A percentile compares a stretch with the other conserved stretches of the same genome.
These are phyloP conservation scores for Hyaloscypha finlandica DNA, from an alignment of 495 filamentous ascomycete genomes.

Conservation along the genomic window DNA sequence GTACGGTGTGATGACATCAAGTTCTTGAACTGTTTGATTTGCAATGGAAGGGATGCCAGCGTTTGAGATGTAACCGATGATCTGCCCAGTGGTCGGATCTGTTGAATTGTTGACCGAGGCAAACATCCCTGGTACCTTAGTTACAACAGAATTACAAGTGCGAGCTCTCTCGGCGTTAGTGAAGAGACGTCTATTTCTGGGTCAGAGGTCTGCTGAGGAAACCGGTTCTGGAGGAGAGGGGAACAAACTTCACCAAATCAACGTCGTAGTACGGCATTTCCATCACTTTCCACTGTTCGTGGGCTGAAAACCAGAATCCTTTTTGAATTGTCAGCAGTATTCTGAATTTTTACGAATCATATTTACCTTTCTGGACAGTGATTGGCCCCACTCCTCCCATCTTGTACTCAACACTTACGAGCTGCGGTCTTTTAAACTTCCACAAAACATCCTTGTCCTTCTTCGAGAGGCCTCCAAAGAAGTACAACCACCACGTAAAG, in stretches of 20 bases:
- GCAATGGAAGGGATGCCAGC: constrained; percentile 38
- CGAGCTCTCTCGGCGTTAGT: constrained; percentile 39
- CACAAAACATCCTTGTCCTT: constrained; percentile 35
- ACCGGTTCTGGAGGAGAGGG: background rate
- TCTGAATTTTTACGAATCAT: background rate
- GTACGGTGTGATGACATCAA: constrained; percentile 40
- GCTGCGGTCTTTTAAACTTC: constrained; percentile 37
- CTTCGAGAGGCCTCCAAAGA: constrained; percentile 35
- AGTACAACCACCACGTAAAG: constrained; percentile 42
- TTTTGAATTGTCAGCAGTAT: constrained; percentile 1
- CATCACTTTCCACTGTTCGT: constrained; percentile 42
- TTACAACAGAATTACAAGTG: constrained; percentile 40
- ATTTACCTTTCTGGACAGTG: constrained; percentile 39
- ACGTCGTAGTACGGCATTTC: constrained; percentile 42
- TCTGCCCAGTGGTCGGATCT: constrained; percentile 32
- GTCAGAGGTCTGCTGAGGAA: background rate
- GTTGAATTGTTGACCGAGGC: constrained; percentile 42
- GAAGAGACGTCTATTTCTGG: constrained; percentile 31
- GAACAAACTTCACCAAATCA: constrained; percentile 33
- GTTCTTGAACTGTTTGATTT: constrained; percentile 38
- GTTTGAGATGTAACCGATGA: constrained; percentile 39
- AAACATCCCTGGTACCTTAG: constrained; percentile 38
- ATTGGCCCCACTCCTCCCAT: constrained; percentile 38
- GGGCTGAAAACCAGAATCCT: constrained; percentile 41
- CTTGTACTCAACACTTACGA: constrained; percentile 37